Percentiles rank a stretch among this genome's conserved stretches.
phyloP scores from a whole-genome alignment of 768 basidiomycete genomes.

The Mycena albidolilacea region DNA sequence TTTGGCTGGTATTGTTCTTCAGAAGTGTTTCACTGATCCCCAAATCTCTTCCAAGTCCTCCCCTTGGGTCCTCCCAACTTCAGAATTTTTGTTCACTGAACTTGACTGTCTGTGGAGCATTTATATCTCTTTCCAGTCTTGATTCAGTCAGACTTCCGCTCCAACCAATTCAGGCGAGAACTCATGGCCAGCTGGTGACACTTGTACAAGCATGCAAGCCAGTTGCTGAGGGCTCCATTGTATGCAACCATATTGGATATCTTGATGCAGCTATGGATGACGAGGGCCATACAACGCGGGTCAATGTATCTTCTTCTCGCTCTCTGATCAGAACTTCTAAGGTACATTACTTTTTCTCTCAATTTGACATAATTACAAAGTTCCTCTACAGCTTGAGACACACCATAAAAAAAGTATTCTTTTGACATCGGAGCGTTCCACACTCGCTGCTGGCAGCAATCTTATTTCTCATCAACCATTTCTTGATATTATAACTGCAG shows the following conservation, averaged over 20 bases:
- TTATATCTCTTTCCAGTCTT: neutral
- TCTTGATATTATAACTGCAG: too few relatives aligned
- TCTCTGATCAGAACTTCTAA: slow-evolving; percentile 2
- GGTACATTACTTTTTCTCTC: neutral
- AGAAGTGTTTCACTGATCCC: too few relatives aligned
- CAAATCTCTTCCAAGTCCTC: too few relatives aligned
- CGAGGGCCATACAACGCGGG: neutral
- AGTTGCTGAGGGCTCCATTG: slow-evolving; percentile 8
- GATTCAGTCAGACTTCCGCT: slow-evolving; percentile 5
- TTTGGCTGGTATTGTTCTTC: neutral
- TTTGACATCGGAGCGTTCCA: too few relatives aligned
- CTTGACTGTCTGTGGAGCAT: slow-evolving; percentile 16
- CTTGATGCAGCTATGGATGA: slow-evolving; percentile 1
- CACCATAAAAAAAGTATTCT: too few relatives aligned
- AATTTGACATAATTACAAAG: too few relatives aligned
- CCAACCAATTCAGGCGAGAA: neutral
- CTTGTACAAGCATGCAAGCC: slow-evolving; percentile 11
- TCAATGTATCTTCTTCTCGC: slow-evolving; percentile 4
- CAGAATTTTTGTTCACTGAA: neutral
- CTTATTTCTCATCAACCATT: too few relatives aligned
- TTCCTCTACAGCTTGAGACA: too few relatives aligned
- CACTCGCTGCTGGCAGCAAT: too few relatives aligned
- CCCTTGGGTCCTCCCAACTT: too few relatives aligned
- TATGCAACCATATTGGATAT: neutral
- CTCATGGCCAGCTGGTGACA: slow-evolving; percentile 7